Percentiles rank a stretch among this genome's conserved stretches.
phyloP scores from a whole-genome alignment of 176 grass and related monocot species.

The Bolboschoenus planiculmis region DNA sequence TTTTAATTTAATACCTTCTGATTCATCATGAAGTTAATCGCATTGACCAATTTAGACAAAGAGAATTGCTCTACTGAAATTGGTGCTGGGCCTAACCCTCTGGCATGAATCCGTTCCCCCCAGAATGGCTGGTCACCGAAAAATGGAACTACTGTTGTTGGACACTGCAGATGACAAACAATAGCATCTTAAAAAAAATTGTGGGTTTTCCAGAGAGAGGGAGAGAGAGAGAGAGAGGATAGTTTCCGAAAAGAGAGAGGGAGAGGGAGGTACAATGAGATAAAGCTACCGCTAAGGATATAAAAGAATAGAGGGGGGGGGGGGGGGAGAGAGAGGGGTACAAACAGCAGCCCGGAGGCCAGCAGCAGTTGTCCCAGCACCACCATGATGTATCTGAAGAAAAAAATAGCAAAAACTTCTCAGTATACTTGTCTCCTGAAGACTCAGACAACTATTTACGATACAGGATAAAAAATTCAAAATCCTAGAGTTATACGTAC shows the following conservation, averaged over 20 bases:
- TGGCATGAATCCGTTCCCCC: constrained; percentile 83
- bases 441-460: neutral
- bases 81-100: constrained; percentile 70
- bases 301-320: no score
- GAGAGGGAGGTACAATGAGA: no score
- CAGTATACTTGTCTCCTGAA: neutral
- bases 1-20: constrained; percentile 37
- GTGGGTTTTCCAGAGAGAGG: neutral
- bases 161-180: constrained; percentile 54
- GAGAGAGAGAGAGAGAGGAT: neutral
- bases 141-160: constrained; percentile 92
- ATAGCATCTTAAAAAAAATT: neutral
- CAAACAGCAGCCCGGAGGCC: constrained; percentile 79
- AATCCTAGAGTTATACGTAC: constrained; percentile 28
- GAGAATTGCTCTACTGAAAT: constrained; percentile 82
- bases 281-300: no score
- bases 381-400: constrained; percentile 88
- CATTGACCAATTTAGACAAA: constrained; percentile 66
- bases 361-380: constrained; percentile 94
- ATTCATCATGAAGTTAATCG: constrained; percentile 71
- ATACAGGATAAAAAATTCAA: neutral
- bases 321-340: neutral
- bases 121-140: constrained; percentile 96
- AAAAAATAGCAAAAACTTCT: constrained; percentile 1
- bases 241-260: no score